phyloP scores from a whole-genome alignment of 2,329 filamentous ascomycete genomes.

The Trichoderma gracile region DNA sequence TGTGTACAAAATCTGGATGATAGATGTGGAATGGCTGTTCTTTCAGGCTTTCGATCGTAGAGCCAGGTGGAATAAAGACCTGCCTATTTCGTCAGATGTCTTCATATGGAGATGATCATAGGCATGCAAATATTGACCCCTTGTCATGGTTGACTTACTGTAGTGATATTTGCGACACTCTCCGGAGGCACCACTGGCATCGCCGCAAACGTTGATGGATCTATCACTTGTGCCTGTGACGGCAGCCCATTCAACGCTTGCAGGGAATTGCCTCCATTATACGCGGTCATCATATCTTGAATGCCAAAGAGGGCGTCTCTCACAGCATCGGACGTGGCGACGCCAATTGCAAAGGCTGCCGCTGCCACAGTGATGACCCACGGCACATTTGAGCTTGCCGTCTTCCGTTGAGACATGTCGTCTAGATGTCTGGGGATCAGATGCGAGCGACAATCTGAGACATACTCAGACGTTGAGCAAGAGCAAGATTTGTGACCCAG shows the following conservation, averaged over 20 bases:
- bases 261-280: neutral
- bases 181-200: constrained; percentile 18
- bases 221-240: constrained; percentile 20
- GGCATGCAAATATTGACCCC: too few relatives aligned
- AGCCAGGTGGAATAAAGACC: constrained; percentile 44
- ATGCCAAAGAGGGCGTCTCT: neutral
- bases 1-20: constrained; percentile 48
- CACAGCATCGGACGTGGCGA: constrained; percentile 14
- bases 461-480: neutral
- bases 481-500: neutral
- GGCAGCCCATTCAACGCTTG: constrained; percentile 7
- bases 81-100: neutral
- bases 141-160: constrained; percentile 8
- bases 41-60: constrained; percentile 40
- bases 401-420: neutral
- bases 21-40: constrained; percentile 48
- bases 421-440: neutral
- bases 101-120: too few relatives aligned
- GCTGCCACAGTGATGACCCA: neutral
- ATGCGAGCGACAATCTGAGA: too few relatives aligned
- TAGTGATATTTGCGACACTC: constrained; percentile 17
- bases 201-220: constrained; percentile 17
- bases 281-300: neutral
- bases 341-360: constrained; percentile 19
- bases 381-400: neutral